Conservation (phyloP, 805 yeast species). For the Wickerhamomyces tratensis region DNA sequence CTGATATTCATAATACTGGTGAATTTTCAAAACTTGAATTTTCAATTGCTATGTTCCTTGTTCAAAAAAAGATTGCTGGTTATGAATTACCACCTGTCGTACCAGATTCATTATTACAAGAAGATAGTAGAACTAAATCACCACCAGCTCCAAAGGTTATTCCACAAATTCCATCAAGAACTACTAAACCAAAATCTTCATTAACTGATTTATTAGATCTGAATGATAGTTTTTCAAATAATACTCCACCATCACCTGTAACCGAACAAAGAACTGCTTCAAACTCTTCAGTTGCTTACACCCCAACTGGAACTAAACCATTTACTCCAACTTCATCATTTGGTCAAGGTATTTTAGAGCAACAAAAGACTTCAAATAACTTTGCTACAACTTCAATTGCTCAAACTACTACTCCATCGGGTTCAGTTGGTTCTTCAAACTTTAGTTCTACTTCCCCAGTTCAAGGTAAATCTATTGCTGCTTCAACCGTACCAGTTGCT, state of each 20-base stretch:
- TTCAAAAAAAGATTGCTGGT: constrained; percentile 78
- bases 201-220: constrained; percentile 58
- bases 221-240: constrained; percentile 41
- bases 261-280: constrained; percentile 9
- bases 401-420: constrained; percentile 1
- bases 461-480: constrained; percentile 1
- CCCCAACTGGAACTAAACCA: constrained; percentile 24
- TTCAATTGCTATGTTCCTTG: constrained; percentile 87
- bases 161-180: constrained; percentile 27
- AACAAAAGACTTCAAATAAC: constrained; percentile 19
- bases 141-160: constrained; percentile 3
- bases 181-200: constrained; percentile 37
- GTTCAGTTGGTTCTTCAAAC: constrained; percentile 2
- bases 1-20: constrained; percentile 84
- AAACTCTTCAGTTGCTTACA: constrained; percentile 17
- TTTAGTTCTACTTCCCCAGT: constrained; percentile 13
- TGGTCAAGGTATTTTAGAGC: constrained; percentile 60
- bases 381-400: constrained; percentile 13
- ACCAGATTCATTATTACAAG: constrained; percentile 49
- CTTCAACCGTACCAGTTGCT: constrained; percentile 10
- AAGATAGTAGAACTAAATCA: constrained; percentile 5
- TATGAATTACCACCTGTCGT: constrained; percentile 66
- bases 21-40: constrained; percentile 74
- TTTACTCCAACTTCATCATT: constrained; percentile 81
- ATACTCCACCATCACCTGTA: neutral